These are phyloP conservation scores for Senecio squalidus DNA, from an alignment of 140 eudicot genomes.

Conservation along the genomic window DNA sequence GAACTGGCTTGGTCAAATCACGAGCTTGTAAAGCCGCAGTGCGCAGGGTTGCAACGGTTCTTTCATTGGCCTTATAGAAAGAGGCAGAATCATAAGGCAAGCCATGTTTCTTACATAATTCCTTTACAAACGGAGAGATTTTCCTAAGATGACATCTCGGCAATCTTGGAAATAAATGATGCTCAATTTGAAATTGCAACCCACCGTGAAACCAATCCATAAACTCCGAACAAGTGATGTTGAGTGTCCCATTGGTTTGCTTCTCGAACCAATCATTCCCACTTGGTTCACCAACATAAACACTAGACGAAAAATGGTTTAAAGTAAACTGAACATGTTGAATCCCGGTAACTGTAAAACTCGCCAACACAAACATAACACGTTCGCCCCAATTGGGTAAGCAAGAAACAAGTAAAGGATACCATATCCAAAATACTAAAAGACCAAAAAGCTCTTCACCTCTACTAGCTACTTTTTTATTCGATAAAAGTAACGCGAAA, in stretches of 20 bases:
- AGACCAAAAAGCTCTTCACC: constrained; percentile 52
- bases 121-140: constrained; percentile 70
- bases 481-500: constrained; percentile 43
- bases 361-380: constrained; percentile 45
- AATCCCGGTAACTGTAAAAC: constrained; percentile 54
- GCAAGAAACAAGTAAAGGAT: constrained; percentile 61
- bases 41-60: constrained; percentile 49
- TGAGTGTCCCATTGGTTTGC: constrained; percentile 65
- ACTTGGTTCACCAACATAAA: constrained; percentile 56
- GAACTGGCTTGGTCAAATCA: constrained; percentile 57
- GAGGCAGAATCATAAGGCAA: constrained; percentile 59
- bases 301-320: constrained; percentile 67
- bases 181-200: constrained; percentile 73
- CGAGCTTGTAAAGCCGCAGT: constrained; percentile 69
- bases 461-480: constrained; percentile 37
- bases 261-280: constrained; percentile 84
- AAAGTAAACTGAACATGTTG: constrained; percentile 75
- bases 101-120: constrained; percentile 71
- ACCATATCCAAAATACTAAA: constrained; percentile 70
- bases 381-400: constrained; percentile 67
- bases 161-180: constrained; percentile 74
- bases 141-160: constrained; percentile 65
- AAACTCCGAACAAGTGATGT: constrained; percentile 53
- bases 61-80: constrained; percentile 56
- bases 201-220: constrained; percentile 98